These are phyloP conservation scores for Pichia sporocuriosa DNA, from an alignment of 805 yeast genomes.

Conservation along the genomic window DNA sequence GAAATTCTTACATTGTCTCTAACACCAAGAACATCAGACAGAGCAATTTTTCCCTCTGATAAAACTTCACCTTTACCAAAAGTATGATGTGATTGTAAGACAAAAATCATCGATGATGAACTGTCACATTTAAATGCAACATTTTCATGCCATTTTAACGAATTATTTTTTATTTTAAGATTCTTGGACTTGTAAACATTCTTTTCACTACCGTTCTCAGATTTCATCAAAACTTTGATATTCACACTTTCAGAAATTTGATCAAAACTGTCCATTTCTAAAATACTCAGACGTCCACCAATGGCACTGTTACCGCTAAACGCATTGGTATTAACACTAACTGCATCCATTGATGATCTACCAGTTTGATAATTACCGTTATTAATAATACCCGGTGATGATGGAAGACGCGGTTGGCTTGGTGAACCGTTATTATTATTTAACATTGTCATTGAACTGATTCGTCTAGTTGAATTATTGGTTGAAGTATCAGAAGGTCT, in stretches of 20 bases:
- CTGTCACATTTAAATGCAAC: constrained; percentile 60
- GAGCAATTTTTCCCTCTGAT: constrained; percentile 49
- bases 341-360: constrained; percentile 18
- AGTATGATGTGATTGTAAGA: constrained; percentile 59
- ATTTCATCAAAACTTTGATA: constrained; percentile 44
- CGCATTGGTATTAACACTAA: constrained; percentile 27
- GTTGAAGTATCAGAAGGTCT: neutral
- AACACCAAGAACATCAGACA: constrained; percentile 44
- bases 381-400: constrained; percentile 5
- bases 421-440: neutral
- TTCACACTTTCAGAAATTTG: constrained; percentile 30
- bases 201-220: constrained; percentile 35
- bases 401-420: constrained; percentile 1
- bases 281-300: constrained; percentile 51
- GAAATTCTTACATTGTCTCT: constrained; percentile 36
- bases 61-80: constrained; percentile 65
- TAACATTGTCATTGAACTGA: too few relatives aligned
- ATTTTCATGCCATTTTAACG: constrained; percentile 54
- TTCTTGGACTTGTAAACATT: constrained; percentile 61
- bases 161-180: constrained; percentile 40
- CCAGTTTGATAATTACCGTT: constrained; percentile 1
- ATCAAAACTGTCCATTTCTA: constrained; percentile 27
- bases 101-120: constrained; percentile 53
- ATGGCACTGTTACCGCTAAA: constrained; percentile 25
- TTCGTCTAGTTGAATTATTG: neutral